A percentile compares a stretch with the other conserved stretches of the same genome.
Evolutionary conservation across 2,329 filamentous ascomycete species (phyloP).

Genomic region (Penicillium sclerotiorum): DNA sequence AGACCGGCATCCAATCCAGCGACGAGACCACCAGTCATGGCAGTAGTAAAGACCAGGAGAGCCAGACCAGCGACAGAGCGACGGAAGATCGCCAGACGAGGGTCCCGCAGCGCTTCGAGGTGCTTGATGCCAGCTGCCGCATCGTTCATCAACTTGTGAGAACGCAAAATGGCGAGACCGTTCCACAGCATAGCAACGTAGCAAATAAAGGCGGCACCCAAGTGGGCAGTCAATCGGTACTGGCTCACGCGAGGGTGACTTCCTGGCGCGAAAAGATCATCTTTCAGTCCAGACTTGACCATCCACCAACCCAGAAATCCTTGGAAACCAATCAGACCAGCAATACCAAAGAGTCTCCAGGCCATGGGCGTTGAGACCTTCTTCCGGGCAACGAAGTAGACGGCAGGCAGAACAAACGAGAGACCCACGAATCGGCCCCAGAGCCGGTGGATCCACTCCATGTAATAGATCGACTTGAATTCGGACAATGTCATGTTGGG

Average conservation of each 20-base stretch:
- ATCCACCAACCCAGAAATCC: slow-evolving; percentile 99
- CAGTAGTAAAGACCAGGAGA: slow-evolving; percentile 80
- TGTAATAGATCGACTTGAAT: slow-evolving; percentile 99
- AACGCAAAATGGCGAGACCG: slow-evolving; percentile 79
- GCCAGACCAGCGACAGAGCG: slow-evolving; percentile 71
- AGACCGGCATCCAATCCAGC: slow-evolving; percentile 93
- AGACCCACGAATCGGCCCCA: slow-evolving; percentile 93
- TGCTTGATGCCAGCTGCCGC: slow-evolving; percentile 64
- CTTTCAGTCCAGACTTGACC: slow-evolving; percentile 94
- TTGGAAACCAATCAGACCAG: slow-evolving; percentile 88
- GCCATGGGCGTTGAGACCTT: slow-evolving; percentile 80
- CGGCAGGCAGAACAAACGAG: slow-evolving; percentile 82
- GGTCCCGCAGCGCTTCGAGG: slow-evolving; percentile 65
- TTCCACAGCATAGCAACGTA: slow-evolving; percentile 95
- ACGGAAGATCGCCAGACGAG: slow-evolving; percentile 72
- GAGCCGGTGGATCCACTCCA: slow-evolving; percentile 96
- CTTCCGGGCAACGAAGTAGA: slow-evolving; percentile 82
- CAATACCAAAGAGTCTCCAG: slow-evolving; percentile 76
- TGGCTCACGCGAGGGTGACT: slow-evolving; percentile 91
- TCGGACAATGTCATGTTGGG: slow-evolving; percentile 88
- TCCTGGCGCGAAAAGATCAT: slow-evolving; percentile 90
- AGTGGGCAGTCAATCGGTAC: slow-evolving; percentile 86
- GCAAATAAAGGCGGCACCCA: slow-evolving; percentile 87
- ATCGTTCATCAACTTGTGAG: slow-evolving; percentile 69
- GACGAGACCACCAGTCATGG: slow-evolving; percentile 90